Conservation (phyloP, 2,329 filamentous ascomycete species). For the Trichoderma sp. region DNA sequence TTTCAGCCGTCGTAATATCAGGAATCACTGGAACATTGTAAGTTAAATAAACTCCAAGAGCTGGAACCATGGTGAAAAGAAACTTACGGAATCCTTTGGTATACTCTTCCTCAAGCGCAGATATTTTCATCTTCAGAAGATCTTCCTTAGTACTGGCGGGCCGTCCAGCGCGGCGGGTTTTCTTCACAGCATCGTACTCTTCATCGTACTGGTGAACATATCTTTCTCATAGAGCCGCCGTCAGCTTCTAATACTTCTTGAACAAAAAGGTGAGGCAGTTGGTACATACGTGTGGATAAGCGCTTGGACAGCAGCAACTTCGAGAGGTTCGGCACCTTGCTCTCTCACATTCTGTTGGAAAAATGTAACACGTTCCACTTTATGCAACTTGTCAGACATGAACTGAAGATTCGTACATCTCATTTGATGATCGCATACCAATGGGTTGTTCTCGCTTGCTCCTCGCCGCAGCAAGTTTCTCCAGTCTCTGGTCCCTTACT, state of each 20-base stretch:
- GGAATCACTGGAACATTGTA: conserved; percentile 56
- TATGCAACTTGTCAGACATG: conserved; percentile 19
- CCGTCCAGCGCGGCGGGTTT: conserved; percentile 71
- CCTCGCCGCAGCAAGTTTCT: conserved; percentile 65
- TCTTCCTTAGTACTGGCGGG: conserved; percentile 77
- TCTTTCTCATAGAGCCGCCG: conserved; percentile 38
- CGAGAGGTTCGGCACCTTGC: conserved; percentile 46
- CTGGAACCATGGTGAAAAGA: not conserved
- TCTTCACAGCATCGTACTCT: conserved; percentile 63
- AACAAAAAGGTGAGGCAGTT: not conserved
- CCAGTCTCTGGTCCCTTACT: conserved; percentile 77
- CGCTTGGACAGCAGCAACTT: conserved; percentile 55
- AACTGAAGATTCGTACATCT: not conserved
- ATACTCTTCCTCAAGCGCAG: conserved; percentile 73
- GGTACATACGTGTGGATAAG: conserved; percentile 57
- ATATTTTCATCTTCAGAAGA: conserved; percentile 68
- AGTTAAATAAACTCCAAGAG: not conserved
- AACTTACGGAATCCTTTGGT: conserved; percentile 74
- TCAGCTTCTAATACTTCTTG: conserved; percentile 23
- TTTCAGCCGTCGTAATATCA: conserved; percentile 67
- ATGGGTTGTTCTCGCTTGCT: conserved; percentile 72
- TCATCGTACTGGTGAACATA: conserved; percentile 69
- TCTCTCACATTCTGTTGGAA: conserved; percentile 66
- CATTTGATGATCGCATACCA: conserved; percentile 46
- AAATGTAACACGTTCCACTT: conserved; percentile 44